Evolutionary conservation across 2,329 filamentous ascomycete species (phyloP), one percentile per base, ranked within the genome.

Genomic region (Diaporthe sp.): DNA sequence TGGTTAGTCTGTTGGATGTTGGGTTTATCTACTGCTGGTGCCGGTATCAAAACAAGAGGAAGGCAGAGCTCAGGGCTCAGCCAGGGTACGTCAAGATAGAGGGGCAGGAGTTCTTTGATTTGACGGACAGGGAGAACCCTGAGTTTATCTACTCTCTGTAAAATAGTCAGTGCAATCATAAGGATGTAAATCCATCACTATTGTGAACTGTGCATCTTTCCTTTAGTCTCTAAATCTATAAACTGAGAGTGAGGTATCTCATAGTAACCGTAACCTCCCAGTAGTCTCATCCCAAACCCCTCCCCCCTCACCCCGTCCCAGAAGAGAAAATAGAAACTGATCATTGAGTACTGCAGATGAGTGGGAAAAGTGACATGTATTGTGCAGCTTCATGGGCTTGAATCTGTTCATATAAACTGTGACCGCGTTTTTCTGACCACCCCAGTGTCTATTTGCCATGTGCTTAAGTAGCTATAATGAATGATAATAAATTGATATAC

Each of bases 81-180:
- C 88, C 90, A 0, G 88, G 85, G 2, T 94, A 94, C 81, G 85
- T 86, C 34, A 91, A 88, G 82, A 77, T 93, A 72, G 90, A 91
- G 81, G 93, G 93, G 77, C 91, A 93, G 82, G 92, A 93, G 85
- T 93, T 90, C 83, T 85, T 91, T 74, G 92, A 94, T 80, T 82
- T 94, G 77, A 94, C 92, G 5, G 92, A 94, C 80, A 84, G 86
- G 73, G 92, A 94, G 85, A 94, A 93, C 76, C 84, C 86, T 1
- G 89, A 93, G 80, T 93, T 94, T 80, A 82, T 89, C 0, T 94
- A 94, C 80, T 88, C 86, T 28, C 76, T 91, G 65, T 90, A 84
- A 82, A n/a, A 2, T 44, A 28, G 3, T 6, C 5, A 28, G 6
- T 7, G 10, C 15, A 47, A 34, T 47, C 5, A 22, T 0, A 2